phyloP scores from a whole-genome alignment of 2,329 filamentous ascomycete genomes.

The Albophoma yamanashiensis region DNA sequence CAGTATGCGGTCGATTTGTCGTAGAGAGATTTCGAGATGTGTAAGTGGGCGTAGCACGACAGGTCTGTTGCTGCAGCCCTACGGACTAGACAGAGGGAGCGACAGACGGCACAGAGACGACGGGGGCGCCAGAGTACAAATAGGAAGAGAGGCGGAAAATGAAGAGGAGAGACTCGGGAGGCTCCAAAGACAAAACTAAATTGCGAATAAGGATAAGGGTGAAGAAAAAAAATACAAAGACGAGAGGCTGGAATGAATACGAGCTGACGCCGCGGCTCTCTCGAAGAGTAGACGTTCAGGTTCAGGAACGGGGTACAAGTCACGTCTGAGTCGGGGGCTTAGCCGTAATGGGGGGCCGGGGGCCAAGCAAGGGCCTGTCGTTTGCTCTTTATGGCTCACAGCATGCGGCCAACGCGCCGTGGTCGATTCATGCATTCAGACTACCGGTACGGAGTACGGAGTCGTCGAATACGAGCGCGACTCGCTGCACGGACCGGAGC shows the following conservation, averaged over 20 bases:
- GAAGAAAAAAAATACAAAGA: background rate
- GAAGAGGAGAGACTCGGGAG: background rate
- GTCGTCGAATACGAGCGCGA: background rate
- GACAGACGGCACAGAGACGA: background rate
- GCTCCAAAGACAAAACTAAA: background rate
- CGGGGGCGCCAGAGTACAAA: background rate
- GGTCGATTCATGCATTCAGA: background rate
- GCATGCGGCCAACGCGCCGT: background rate
- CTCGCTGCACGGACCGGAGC: background rate
- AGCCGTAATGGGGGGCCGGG: background rate
- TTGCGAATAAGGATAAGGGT: background rate
- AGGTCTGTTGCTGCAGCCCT: background rate
- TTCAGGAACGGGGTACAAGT: background rate
- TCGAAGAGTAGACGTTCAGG: background rate
- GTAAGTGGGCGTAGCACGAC: background rate
- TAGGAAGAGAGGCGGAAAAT: background rate
- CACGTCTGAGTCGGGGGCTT: background rate
- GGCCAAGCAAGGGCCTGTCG: background rate
- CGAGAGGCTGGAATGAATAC: background rate
- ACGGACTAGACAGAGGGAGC: background rate
- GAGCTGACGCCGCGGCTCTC: background rate
- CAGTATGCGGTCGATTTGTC: background rate
- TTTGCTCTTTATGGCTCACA: background rate
- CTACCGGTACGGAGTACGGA: background rate
- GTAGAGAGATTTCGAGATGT: background rate